Conservation (phyloP, 176 grass and related monocot genomes). For the Aegilops sharonensis region DNA sequence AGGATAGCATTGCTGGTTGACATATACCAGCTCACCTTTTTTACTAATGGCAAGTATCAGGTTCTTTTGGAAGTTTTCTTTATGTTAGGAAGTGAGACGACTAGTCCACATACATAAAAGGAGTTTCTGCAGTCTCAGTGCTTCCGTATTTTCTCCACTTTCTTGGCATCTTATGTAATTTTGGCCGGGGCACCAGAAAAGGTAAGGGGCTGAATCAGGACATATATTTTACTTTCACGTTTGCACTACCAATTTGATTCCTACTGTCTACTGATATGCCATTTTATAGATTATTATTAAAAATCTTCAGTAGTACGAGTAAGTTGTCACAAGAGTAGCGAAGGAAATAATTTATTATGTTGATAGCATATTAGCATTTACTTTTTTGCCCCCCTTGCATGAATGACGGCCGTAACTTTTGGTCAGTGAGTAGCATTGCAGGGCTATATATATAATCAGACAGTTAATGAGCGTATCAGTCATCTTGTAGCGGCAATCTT, state of each 20-base stretch:
- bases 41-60: not conserved
- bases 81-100: not conserved
- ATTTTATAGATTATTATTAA: not conserved
- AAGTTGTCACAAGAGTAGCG: not conserved
- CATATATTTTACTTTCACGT: not conserved
- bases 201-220: not conserved
- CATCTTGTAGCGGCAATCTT: not conserved
- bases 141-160: slow-evolving; percentile 20
- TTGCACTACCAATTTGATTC: slow-evolving; percentile 11
- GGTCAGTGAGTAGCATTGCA: slow-evolving; percentile 3
- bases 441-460: not conserved
- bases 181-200: not conserved
- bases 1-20: not conserved
- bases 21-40: not conserved
- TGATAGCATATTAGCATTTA: slow-evolving; percentile 12
- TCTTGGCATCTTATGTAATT: slow-evolving; percentile 14
- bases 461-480: not conserved
- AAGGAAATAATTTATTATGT: slow-evolving; percentile 6
- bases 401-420: slow-evolving; percentile 39
- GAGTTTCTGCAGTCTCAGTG: slow-evolving; percentile 21
- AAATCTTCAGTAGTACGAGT: not conserved
- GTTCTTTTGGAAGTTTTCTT: not conserved
- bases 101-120: not conserved
- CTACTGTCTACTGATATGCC: not conserved
- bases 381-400: not conserved